Percentiles rank a stretch among this genome's conserved stretches.
Evolutionary conservation across 331 rosid species (phyloP).

Genomic region (Acacia pycnantha): DNA sequence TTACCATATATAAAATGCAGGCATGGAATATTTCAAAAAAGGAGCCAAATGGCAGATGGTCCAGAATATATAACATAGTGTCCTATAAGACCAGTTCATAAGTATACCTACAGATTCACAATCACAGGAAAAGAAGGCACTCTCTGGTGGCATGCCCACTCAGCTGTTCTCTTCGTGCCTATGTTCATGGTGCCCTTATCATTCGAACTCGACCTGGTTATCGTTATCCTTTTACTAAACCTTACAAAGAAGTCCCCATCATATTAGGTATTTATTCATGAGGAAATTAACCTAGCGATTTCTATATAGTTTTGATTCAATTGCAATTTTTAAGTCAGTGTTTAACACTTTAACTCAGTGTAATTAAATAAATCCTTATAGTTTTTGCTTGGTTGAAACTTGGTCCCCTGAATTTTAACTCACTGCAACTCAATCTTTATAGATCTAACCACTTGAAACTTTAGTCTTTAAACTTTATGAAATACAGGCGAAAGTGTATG

Average conservation of each 20-base stretch:
- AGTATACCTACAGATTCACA: conserved; percentile 25
- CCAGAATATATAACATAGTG: conserved; percentile 47
- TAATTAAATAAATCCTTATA: no score
- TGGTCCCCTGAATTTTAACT: no score
- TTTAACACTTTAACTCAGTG: no score
- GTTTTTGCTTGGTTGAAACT: no score
- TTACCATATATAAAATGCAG: background rate
- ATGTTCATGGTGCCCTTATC: conserved; percentile 36
- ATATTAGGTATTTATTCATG: conserved; percentile 27
- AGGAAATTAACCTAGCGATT: no score
- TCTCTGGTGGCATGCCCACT: conserved; percentile 52
- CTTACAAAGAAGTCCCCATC: conserved; percentile 32
- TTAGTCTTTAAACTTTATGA: no score
- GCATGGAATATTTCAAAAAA: conserved; percentile 40
- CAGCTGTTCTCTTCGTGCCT: conserved; percentile 35
- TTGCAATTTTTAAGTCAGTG: no score
- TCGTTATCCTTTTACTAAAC: conserved; percentile 23
- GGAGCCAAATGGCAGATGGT: conserved; percentile 42
- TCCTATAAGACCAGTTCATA: conserved; percentile 18
- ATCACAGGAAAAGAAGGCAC: conserved; percentile 45
- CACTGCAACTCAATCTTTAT: no score
- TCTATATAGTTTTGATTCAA: no score
- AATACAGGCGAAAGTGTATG: no score
- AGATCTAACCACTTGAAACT: no score
- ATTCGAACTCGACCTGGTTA: conserved; percentile 12